Conservation (phyloP, 345 rosid genomes). For the Gossypium sturtianum region DNA sequence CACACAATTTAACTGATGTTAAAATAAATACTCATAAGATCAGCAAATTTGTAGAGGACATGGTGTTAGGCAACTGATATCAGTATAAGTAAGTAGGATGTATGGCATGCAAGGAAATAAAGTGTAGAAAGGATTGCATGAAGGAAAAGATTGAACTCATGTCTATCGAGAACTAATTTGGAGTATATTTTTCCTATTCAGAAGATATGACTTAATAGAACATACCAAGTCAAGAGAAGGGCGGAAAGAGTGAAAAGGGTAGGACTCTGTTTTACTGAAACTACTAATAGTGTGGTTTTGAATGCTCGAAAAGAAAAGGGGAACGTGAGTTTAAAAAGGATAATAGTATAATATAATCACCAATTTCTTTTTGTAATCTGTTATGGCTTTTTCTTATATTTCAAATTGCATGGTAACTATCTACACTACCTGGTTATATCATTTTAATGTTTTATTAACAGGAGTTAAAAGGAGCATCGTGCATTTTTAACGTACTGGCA, state of each 20-base stretch:
- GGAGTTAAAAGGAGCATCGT: not conserved
- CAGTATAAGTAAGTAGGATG: not conserved
- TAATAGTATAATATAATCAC: not conserved
- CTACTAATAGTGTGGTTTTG: not conserved
- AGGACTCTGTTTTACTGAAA: not conserved
- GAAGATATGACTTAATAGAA: not conserved
- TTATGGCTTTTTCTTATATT: not conserved
- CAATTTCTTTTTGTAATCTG: not conserved
- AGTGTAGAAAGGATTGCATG: not conserved
- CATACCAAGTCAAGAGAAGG: not conserved
- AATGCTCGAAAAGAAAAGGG: not conserved
- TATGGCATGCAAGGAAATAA: not conserved
- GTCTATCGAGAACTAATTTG: not conserved
- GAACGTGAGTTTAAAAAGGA: not conserved
- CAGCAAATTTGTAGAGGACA: not conserved
- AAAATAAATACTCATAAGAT: not conserved
- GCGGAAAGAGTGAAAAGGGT: not conserved
- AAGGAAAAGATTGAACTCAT: not conserved
- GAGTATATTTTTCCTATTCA: not conserved
- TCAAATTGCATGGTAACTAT: not conserved
- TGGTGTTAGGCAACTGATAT: not conserved
- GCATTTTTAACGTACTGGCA: not conserved
- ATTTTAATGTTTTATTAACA: not conserved
- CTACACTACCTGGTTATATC: not conserved
- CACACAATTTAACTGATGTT: not conserved